These are phyloP conservation scores for Colletotrichum sublineola DNA, from an alignment of 2,329 filamentous ascomycete species.

Conservation along the genomic window DNA sequence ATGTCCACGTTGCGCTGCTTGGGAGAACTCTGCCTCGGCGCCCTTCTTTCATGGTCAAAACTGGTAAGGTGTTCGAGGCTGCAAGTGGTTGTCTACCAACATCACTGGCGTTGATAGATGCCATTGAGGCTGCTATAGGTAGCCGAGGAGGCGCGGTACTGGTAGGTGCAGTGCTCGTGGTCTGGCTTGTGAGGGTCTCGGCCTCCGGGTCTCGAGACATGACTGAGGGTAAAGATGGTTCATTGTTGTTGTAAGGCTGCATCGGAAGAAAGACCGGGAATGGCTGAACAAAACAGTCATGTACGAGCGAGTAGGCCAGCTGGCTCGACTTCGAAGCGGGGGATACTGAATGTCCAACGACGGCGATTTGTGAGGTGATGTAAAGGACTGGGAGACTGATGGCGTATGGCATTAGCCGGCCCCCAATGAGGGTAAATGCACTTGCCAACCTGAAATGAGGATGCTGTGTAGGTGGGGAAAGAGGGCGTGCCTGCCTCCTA, in stretches of 20 bases:
- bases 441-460: neutral
- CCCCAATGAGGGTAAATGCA: neutral
- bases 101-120: neutral
- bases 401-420: neutral
- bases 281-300: neutral
- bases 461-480: neutral
- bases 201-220: conserved; percentile 46
- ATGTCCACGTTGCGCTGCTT: conserved; percentile 70
- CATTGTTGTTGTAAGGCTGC: conserved; percentile 49
- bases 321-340: neutral
- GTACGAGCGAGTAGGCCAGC: neutral
- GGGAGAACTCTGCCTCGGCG: conserved; percentile 46
- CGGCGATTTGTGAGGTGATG: neutral
- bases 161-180: conserved; percentile 35
- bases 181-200: conserved; percentile 29
- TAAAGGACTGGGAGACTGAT: neutral
- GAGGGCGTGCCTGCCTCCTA: neutral
- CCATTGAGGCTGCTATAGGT: conserved; percentile 7
- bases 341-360: conserved; percentile 8
- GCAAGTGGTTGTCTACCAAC: neutral
- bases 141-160: conserved; percentile 29
- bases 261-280: conserved; percentile 45
- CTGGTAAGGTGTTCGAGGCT: conserved; percentile 43
- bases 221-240: conserved; percentile 43
- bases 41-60: conserved; percentile 38